phyloP scores from a whole-genome alignment of 1,284 basidiomycete species.

The Apiotrichum gracile region DNA sequence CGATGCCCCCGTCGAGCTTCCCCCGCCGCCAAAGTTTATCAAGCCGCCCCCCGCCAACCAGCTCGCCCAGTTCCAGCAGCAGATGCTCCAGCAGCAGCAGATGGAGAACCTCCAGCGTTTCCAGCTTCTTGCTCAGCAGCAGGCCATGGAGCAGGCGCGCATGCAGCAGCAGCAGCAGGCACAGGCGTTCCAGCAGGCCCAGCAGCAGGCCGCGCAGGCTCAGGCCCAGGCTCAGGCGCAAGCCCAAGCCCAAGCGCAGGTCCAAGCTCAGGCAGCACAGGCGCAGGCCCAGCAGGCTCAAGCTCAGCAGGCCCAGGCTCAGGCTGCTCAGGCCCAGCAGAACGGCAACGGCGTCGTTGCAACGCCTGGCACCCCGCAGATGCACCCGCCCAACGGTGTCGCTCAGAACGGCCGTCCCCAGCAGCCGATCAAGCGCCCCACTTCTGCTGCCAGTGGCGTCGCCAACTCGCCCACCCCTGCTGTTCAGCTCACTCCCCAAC shows the following conservation, averaged over 20 bases:
- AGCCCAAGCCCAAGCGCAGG: conserved; percentile 1
- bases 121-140: conserved; percentile 36
- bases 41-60: conserved; percentile 34
- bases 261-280: conserved; percentile 10
- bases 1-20: conserved; percentile 35
- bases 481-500: conserved; percentile 16
- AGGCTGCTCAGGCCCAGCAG: conserved; percentile 6
- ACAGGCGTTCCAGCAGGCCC: conserved; percentile 5
- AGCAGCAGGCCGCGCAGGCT: conserved; percentile 1
- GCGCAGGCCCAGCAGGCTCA: conserved; percentile 11
- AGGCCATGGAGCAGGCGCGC: conserved; percentile 27
- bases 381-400: conserved; percentile 13
- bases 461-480: background rate
- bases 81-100: conserved; percentile 36
- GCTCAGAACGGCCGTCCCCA: conserved; percentile 3
- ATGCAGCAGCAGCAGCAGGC: conserved; percentile 27
- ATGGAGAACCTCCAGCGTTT: conserved; percentile 38
- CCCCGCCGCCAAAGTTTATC: conserved; percentile 40
- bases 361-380: conserved; percentile 10
- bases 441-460: background rate
- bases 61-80: conserved; percentile 23
- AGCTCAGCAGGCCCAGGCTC: conserved; percentile 11
- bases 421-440: conserved; percentile 1
- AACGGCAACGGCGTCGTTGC: conserved; percentile 2
- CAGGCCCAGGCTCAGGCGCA: conserved; percentile 6